phyloP scores from a whole-genome alignment of 345 rosid genomes.

The Xanthoceras sorbifolium region DNA sequence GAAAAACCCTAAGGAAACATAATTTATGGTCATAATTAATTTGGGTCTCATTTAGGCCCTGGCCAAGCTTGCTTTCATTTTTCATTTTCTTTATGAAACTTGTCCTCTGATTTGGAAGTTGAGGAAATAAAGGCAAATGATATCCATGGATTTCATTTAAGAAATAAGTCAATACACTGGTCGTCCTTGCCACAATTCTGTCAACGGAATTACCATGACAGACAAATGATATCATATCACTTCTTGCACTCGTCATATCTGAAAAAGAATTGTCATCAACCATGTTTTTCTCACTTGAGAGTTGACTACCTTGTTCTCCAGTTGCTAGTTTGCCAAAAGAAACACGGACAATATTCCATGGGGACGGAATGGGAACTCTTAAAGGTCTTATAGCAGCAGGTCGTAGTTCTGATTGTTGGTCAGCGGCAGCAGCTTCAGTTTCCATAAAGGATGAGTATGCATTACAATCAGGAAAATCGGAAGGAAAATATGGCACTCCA shows the following conservation, averaged over 20 bases:
- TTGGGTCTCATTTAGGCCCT: conserved; percentile 31
- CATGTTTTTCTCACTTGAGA: conserved; percentile 26
- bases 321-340: conserved; percentile 30
- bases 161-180: conserved; percentile 37
- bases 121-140: conserved; percentile 49
- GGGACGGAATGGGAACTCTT: conserved; percentile 65
- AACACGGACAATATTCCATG: conserved; percentile 60
- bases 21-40: conserved; percentile 39
- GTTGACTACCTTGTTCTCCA: conserved; percentile 18
- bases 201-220: conserved; percentile 32
- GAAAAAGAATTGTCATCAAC: conserved; percentile 14
- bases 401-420: conserved; percentile 43
- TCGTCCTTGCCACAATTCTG: conserved; percentile 67
- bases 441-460: conserved; percentile 59
- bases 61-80: conserved; percentile 33
- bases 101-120: conserved; percentile 24
- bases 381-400: conserved; percentile 64
- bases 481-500: conserved; percentile 76
- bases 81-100: conserved; percentile 35
- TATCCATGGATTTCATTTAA: conserved; percentile 43
- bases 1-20: conserved; percentile 73
- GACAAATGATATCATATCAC: conserved; percentile 15
- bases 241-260: conserved; percentile 15
- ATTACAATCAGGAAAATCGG: conserved; percentile 80
- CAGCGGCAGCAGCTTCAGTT: conserved; percentile 50